A percentile compares a stretch with the other conserved stretches of the same genome.
Evolutionary conservation across 805 yeast genomes (phyloP).

Genomic region (Maudiozyma turicensis): DNA sequence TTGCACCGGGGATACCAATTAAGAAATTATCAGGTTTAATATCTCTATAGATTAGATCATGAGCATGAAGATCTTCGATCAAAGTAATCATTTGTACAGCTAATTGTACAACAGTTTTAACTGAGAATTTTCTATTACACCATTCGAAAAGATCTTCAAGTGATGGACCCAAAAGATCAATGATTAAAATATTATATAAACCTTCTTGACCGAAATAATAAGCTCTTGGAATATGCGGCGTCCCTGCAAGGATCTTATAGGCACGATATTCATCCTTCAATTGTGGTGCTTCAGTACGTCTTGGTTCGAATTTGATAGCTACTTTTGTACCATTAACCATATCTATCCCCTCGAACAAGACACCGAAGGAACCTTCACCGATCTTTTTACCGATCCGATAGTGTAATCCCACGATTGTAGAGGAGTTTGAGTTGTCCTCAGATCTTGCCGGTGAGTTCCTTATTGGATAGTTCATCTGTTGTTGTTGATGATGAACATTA

Average conservation of each 20-base stretch:
- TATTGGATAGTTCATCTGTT: background rate
- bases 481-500: background rate
- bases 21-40: slow-evolving; percentile 78
- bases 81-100: slow-evolving; percentile 71
- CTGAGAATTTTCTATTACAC: slow-evolving; percentile 70
- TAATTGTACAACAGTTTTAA: slow-evolving; percentile 62
- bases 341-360: slow-evolving; percentile 91
- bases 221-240: slow-evolving; percentile 71
- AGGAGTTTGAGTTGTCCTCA: background rate
- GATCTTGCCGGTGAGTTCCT: too few species aligned
- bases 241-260: slow-evolving; percentile 58
- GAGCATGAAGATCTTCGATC: slow-evolving; percentile 65
- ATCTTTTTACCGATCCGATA: slow-evolving; percentile 95
- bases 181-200: slow-evolving; percentile 64
- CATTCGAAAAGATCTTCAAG: slow-evolving; percentile 78
- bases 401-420: slow-evolving; percentile 72
- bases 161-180: slow-evolving; percentile 72
- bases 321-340: slow-evolving; percentile 86
- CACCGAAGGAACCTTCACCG: slow-evolving; percentile 98
- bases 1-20: slow-evolving; percentile 30
- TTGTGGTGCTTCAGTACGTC: slow-evolving; percentile 78
- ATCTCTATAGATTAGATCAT: slow-evolving; percentile 69
- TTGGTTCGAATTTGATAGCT: slow-evolving; percentile 84
- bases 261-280: slow-evolving; percentile 73
- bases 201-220: slow-evolving; percentile 84